Conservation (phyloP, 768 basidiomycete species). For the Russula sp. region DNA sequence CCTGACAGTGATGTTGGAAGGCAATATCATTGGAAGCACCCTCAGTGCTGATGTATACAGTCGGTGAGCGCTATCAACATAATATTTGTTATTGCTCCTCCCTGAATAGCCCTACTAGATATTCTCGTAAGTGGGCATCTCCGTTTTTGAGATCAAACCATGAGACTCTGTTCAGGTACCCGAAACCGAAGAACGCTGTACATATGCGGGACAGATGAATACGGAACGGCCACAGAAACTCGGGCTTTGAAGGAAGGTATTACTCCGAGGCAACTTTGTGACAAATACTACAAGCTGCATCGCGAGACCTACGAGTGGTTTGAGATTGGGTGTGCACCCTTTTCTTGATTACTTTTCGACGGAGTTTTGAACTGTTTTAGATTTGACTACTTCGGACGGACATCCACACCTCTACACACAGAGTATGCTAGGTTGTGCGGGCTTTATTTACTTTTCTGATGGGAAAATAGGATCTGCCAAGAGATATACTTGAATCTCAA, state of each 20-base stretch:
- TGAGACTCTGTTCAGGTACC: conserved; percentile 44
- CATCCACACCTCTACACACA: conserved; percentile 85
- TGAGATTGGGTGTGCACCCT: conserved; percentile 70
- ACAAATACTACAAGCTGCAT: conserved; percentile 87
- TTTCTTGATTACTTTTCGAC: not conserved
- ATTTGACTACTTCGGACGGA: conserved; percentile 95
- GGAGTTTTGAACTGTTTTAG: conserved; percentile 40
- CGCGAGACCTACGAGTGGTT: conserved; percentile 97
- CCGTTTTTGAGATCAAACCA: conserved; percentile 13
- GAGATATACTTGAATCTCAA: conserved; percentile 83
- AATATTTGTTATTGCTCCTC: conserved; percentile 12
- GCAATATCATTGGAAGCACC: conserved; percentile 93
- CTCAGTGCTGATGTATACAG: conserved; percentile 97
- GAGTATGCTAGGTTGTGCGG: conserved; percentile 51
- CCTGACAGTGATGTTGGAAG: conserved; percentile 37
- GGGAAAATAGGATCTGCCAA: conserved; percentile 70
- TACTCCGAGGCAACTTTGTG: conserved; percentile 76
- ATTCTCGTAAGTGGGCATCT: conserved; percentile 50
- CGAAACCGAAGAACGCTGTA: conserved; percentile 89
- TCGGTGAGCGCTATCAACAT: conserved; percentile 52
- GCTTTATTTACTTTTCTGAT: conserved; percentile 3
- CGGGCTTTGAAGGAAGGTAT: conserved; percentile 88
- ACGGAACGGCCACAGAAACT: conserved; percentile 99
- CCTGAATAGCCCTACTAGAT: conserved; percentile 40
- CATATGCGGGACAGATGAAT: conserved; percentile 98